Percentiles rank a stretch among this genome's conserved stretches.
These are phyloP conservation scores for Lantana camara DNA, from an alignment of 257 asterid genomes.

Conservation along the genomic window DNA sequence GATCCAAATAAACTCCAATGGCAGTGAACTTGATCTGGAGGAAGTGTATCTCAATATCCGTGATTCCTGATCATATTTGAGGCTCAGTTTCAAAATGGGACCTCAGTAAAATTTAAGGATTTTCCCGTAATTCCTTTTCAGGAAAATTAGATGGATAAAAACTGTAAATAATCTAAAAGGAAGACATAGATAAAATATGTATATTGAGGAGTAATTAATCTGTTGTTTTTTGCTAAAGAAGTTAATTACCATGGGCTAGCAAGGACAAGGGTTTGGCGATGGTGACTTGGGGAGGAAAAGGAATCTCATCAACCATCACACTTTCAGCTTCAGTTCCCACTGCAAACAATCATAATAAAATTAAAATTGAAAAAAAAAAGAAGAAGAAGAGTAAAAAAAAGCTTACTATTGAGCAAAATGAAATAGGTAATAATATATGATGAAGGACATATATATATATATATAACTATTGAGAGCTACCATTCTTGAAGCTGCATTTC, in stretches of 20 bases:
- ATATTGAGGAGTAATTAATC: too few relatives aligned
- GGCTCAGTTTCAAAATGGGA: too few relatives aligned
- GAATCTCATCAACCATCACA: slow-evolving; percentile 58
- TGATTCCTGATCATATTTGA: slow-evolving; percentile 83
- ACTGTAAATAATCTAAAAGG: too few relatives aligned
- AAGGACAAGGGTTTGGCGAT: slow-evolving; percentile 43
- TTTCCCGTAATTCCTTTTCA: too few relatives aligned
- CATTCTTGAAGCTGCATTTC: not conserved
- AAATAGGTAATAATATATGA: not conserved
- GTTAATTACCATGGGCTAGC: slow-evolving; percentile 62
- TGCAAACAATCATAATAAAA: slow-evolving; percentile 27
- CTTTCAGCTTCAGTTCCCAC: slow-evolving; percentile 48
- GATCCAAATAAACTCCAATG: slow-evolving; percentile 88
- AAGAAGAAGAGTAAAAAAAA: not conserved
- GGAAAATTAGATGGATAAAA: too few relatives aligned
- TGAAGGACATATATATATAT: not conserved
- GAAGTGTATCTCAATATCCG: slow-evolving; percentile 92
- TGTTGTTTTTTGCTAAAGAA: too few relatives aligned
- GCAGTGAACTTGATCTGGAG: slow-evolving; percentile 97
- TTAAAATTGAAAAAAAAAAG: not conserved
- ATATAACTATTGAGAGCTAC: not conserved
- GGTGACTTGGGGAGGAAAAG: slow-evolving; percentile 50
- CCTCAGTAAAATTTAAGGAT: too few relatives aligned
- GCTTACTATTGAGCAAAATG: slow-evolving; percentile 18
- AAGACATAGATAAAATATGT: too few relatives aligned